A percentile compares a stretch with the other conserved stretches of the same genome.
Conservation (phyloP, 164 flowering plant genomes). For the Santalum album region DNA sequence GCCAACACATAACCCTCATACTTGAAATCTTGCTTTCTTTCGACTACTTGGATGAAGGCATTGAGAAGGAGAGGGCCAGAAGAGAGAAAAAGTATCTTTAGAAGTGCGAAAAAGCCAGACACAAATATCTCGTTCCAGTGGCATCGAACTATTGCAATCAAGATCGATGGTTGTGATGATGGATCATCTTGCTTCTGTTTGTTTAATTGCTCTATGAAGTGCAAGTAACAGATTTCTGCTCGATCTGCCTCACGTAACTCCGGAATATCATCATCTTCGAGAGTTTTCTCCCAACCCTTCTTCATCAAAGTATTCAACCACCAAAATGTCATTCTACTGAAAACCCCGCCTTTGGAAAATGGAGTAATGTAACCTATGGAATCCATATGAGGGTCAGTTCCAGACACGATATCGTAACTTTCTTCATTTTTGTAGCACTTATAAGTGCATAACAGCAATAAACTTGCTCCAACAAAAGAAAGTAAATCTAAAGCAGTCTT, state of each 20-base stretch:
- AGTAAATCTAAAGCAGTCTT: conserved; percentile 26
- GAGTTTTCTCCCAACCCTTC: conserved; percentile 48
- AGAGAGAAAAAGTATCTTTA: conserved; percentile 36
- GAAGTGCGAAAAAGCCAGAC: conserved; percentile 41
- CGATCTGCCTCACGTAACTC: conserved; percentile 34
- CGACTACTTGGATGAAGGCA: conserved; percentile 43
- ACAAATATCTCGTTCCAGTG: conserved; percentile 29
- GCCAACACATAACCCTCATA: conserved; percentile 35
- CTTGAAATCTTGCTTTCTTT: conserved; percentile 30
- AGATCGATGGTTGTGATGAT: conserved; percentile 30
- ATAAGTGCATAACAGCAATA: conserved; percentile 25
- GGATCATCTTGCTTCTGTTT: conserved; percentile 15
- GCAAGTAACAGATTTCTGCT: conserved; percentile 46
- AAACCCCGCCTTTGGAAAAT: conserved; percentile 44
- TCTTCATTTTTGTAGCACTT: conserved; percentile 19
- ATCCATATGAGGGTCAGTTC: conserved; percentile 17
- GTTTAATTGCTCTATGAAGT: conserved; percentile 25
- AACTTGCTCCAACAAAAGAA: conserved; percentile 32
- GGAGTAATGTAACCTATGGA: conserved; percentile 22
- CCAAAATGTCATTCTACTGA: conserved; percentile 55
- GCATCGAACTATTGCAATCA: conserved; percentile 32
- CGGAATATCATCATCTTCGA: conserved; percentile 59
- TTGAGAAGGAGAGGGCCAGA: conserved; percentile 44
- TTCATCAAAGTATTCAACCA: conserved; percentile 69
- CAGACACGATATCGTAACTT: conserved; percentile 6